A percentile compares a stretch with the other conserved stretches of the same genome.
These are phyloP conservation scores for Tricholoma flavovirens DNA, from an alignment of 768 basidiomycete species.

Conservation along the genomic window DNA sequence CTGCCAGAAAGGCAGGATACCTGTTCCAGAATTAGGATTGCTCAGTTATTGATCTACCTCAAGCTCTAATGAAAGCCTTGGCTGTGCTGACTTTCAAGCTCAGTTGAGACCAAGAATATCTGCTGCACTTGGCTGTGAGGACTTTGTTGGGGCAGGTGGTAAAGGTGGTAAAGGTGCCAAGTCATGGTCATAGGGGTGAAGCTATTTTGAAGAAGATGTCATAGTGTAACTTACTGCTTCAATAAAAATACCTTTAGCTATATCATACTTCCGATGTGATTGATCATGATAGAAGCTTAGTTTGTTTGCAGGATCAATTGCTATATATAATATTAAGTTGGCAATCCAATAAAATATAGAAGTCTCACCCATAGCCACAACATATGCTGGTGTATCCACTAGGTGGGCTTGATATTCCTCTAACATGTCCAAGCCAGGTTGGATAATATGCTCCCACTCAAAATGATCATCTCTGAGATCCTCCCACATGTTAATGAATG, in stretches of 20 bases:
- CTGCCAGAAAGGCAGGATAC: background rate
- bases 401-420: constrained; percentile 15
- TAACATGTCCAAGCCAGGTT: constrained; percentile 26
- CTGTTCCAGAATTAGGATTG: background rate
- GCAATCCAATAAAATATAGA: background rate
- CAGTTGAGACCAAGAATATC: background rate
- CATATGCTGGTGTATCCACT: constrained; percentile 18
- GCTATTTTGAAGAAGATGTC: background rate
- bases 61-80: background rate
- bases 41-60: background rate
- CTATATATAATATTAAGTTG: background rate
- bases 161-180: background rate
- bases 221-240: background rate
- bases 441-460: constrained; percentile 13
- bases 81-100: too few relatives aligned
- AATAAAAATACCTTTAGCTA: background rate
- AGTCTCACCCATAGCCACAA: constrained; percentile 17
- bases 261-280: background rate
- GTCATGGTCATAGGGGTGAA: background rate
- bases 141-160: background rate
- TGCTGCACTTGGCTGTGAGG: background rate
- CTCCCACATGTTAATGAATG: constrained; percentile 20
- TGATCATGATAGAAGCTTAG: background rate
- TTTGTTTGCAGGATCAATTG: background rate
- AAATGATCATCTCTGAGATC: constrained; percentile 6